Evolutionary conservation across 2,329 filamentous ascomycete genomes (phyloP), one percentile per base, ranked within the genome.

Genomic region (Cytospora mali): DNA sequence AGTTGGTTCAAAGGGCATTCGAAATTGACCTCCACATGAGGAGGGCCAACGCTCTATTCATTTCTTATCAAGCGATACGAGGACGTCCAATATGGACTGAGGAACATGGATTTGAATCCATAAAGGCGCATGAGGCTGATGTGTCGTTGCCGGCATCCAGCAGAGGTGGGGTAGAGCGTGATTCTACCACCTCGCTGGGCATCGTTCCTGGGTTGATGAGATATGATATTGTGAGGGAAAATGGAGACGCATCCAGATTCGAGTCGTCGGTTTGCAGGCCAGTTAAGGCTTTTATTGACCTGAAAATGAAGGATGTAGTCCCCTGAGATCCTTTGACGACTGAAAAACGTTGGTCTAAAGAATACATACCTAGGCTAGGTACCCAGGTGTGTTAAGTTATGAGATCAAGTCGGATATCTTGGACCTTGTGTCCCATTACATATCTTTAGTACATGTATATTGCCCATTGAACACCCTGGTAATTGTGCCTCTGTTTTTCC

Each of bases 141-240:
- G 42, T 9, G 2, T 46, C 42, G n/a, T 21, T 23, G n/a, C 42
- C 42, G n/a, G n/a, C n/a, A n/a, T n/a, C n/a, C 9, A n/a, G 21
- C 42, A 23, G 21, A 46, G 42, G 42, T 4, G 6, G 16, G n/a
- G 21, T 52, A 3, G 13, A 23, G 2, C 25, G 27, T 16, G 0
- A 21, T 6, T 23, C 49, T 3, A 3, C 6, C 6, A 10, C 46
- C 13, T 33, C 31, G 18, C 6, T 60, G 50, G 33, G 46, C 6
- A 35, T 60, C 4, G 58, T 60, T 11, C 58, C 58, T 4, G 58
- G 58, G 14, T 9, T 60, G 21, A 2, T 18, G 13, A 54, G n/a
- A 6, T 49, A 13, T 14, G 3, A 10, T 28, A 4, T 54, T 2
- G 21, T 1, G 33, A n/a, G 6, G 11, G 11, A 28, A 25, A 11